A percentile compares a stretch with the other conserved stretches of the same genome.
phyloP scores from a whole-genome alignment of 2,329 filamentous ascomycete genomes.

The Xylaria sp. region DNA sequence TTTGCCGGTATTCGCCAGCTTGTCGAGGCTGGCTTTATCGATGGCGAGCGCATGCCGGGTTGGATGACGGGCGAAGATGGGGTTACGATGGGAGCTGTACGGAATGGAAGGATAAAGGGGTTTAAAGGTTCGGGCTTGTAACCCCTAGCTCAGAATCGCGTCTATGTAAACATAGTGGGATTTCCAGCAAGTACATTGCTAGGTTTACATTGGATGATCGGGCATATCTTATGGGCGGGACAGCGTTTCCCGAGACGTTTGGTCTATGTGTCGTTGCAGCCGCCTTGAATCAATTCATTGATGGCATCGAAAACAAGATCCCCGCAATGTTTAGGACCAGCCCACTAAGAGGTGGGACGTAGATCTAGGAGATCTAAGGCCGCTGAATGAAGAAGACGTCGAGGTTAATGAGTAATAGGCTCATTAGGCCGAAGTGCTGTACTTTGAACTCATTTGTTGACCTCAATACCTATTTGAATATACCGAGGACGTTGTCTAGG shows the following conservation, averaged over 20 bases:
- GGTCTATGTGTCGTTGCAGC: not conserved
- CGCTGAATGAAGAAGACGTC: too few species aligned
- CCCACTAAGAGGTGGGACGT: not conserved
- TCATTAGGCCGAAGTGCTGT: not conserved
- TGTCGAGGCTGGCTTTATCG: slow-evolving; percentile 79
- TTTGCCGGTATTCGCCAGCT: slow-evolving; percentile 83
- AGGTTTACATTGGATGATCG: not conserved
- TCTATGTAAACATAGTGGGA: slow-evolving; percentile 28
- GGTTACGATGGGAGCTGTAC: slow-evolving; percentile 77
- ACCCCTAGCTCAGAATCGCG: not conserved
- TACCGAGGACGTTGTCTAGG: not conserved
- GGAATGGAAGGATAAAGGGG: slow-evolving; percentile 71
- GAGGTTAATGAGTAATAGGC: not conserved
- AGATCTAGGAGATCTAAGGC: too few species aligned
- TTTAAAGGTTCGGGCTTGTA: slow-evolving; percentile 66
- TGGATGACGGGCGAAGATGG: slow-evolving; percentile 93
- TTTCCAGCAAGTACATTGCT: slow-evolving; percentile 22
- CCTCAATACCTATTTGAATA: not conserved
- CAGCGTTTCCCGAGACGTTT: not conserved
- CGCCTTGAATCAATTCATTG: not conserved
- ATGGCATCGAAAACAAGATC: not conserved
- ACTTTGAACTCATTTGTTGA: too few species aligned
- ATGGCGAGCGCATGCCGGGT: slow-evolving; percentile 82
- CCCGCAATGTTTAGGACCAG: not conserved
- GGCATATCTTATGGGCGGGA: not conserved